Base-by-base conservation (phyloP, 108 stramenopile species). In the Conticribra weissflogii region DNA sequence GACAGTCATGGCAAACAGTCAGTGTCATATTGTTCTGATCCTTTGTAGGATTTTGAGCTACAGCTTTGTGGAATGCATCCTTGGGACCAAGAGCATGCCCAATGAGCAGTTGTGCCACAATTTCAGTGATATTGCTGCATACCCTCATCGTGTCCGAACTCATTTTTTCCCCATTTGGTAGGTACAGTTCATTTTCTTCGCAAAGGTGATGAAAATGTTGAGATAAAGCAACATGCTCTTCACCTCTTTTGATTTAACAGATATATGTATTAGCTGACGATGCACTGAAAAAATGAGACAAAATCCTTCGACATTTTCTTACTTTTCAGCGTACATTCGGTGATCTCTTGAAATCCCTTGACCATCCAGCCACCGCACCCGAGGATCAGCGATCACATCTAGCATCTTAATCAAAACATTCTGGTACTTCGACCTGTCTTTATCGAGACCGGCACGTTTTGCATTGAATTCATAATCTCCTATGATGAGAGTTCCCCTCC, bases 181-280 rank as follows among this genome's bases (percentile, higher is more conserved):
- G n/a, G n/a, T n/a, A n/a, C n/a, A n/a, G n/a, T n/a, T n/a, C n/a
- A n/a, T n/a, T n/a, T 14, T 63, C 54, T 17, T 55, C 50, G 34
- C 77, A 78, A 34, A 49, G 49, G 25, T 44, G 63, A 70, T 78
- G 77, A 51, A 78, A 78, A 55, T 78, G 77, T 44, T 78, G 77
- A n/a, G 77, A 78, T 18, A 55, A 45, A 18, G 70, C 66, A 14
- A 78, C 47, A 27, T 54, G 44, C 23, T 78, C 51, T 25, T 28
- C 34, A 12, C 77, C 77, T n/a, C n/a, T n/a, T n/a, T n/a, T n/a
- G n/a, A n/a, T n/a, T n/a, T n/a, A n/a, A n/a, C n/a, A n/a, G n/a
- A n/a, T n/a, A n/a, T n/a, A n/a, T n/a, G n/a, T n/a, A n/a, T n/a
- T n/a, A n/a, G n/a, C n/a, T n/a, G n/a, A n/a, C n/a, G n/a, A n/a